A percentile compares a stretch with the other conserved stretches of the same genome.
These are phyloP conservation scores for Suillus luteus DNA, from an alignment of 768 basidiomycete genomes.

Conservation along the genomic window DNA sequence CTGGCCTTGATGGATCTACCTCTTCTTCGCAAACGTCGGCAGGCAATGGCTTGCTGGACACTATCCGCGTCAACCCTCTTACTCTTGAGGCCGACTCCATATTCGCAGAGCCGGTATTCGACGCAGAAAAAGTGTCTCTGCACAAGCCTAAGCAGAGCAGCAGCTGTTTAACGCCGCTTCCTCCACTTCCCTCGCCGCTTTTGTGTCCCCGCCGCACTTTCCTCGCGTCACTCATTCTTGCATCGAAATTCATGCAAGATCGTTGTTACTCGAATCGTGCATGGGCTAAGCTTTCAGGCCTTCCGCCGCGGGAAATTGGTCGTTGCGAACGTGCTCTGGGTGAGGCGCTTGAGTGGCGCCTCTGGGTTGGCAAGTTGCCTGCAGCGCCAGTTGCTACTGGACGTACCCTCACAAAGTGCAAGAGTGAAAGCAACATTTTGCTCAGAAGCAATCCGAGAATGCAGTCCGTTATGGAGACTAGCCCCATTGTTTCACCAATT, in stretches of 20 bases:
- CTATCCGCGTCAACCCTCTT: constrained; percentile 43
- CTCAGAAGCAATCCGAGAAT: constrained; percentile 9
- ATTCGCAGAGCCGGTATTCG: constrained; percentile 22
- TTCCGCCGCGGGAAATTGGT: constrained; percentile 83
- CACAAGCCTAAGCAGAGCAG: constrained; percentile 20
- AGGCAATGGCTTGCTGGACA: constrained; percentile 40
- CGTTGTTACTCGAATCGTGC: constrained; percentile 92
- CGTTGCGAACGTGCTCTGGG: constrained; percentile 88
- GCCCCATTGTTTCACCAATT: constrained; percentile 6
- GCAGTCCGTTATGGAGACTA: background rate
- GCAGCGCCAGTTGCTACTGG: constrained; percentile 33
- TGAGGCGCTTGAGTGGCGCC: constrained; percentile 84
- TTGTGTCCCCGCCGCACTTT: constrained; percentile 89
- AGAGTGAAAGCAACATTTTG: constrained; percentile 49
- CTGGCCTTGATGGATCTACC: constrained; percentile 30
- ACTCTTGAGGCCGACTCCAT: constrained; percentile 19
- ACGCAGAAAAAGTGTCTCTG: constrained; percentile 14
- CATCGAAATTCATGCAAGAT: constrained; percentile 92
- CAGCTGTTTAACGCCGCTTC: constrained; percentile 35
- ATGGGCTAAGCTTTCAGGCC: constrained; percentile 92
- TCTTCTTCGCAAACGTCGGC: constrained; percentile 14
- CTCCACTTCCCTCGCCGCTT: constrained; percentile 72
- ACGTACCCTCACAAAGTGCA: constrained; percentile 49
- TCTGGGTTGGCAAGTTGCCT: constrained; percentile 83
- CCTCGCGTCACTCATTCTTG: constrained; percentile 84